Base-by-base conservation (phyloP, 2,329 filamentous ascomycete species). In the Aspergillus tamarii region DNA sequence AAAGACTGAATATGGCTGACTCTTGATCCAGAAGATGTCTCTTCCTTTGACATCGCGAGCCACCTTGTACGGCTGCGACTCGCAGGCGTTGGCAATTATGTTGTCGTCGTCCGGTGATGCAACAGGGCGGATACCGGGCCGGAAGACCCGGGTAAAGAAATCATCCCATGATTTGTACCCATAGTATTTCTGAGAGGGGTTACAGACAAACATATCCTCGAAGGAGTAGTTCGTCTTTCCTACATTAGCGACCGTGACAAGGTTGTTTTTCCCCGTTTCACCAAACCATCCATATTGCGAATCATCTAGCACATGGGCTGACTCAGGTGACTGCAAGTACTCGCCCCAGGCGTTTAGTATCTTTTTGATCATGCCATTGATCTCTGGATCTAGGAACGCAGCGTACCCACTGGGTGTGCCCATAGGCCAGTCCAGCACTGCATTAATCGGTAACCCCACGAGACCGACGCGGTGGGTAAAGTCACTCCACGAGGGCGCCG, bases 121-220 rank as follows among this genome's bases (percentile, higher is more conserved):
- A 1, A 91, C 79, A 0, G 89, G 89, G 0, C 89, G 84, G 2
- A 86, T 81, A 0, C 77, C 77, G 4, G 85, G 81, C 10, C 77
- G 81, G 60, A 91, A 83, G 6, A 79, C 62, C 7, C 89, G 84
- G 0, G 87, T 90, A 77, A 92, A 91, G 78, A 91, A 92, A 70
- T 87, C 80, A 63, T 92, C 89, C 89, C 89, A 91, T 0, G 87
- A 90, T 61, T 81, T 85, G 78, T 81, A 91, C 21, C 89, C 89
- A 66, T 72, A 70, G 39, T 76, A 64, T 3, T 68, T 63, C 2
- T 66, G 68, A 0, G 59, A 28, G 0, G 68, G 67, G 26, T 71
- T 64, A 21, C 67, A 70, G 23, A 69, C 45, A 53, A 65, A 71
- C 61, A 69, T 43, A 14, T 69, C 65, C 19, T 69, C 67, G 30